These are phyloP conservation scores for Paraphaeosphaeria minitans DNA, from an alignment of 2,329 filamentous ascomycete species.

Conservation along the genomic window DNA sequence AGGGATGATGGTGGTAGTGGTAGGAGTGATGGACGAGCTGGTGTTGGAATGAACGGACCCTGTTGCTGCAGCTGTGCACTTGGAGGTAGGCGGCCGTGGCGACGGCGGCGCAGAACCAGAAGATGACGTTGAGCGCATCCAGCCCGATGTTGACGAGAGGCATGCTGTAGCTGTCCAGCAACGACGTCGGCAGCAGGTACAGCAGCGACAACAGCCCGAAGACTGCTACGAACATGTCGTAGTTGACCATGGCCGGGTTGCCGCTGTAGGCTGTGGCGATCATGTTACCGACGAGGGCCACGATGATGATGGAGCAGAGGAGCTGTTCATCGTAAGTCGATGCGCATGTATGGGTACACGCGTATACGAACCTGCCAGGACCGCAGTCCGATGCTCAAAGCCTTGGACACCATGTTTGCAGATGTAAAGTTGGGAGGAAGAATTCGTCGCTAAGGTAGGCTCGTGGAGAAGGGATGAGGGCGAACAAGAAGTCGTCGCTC, in stretches of 20 bases:
- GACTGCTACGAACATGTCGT: conserved; percentile 71
- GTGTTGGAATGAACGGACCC: conserved; percentile 48
- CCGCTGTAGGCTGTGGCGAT: conserved; percentile 59
- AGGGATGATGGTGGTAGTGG: background rate
- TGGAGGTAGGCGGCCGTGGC: conserved; percentile 72
- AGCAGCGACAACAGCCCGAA: conserved; percentile 69
- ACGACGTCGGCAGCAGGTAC: conserved; percentile 63
- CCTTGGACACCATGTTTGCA: conserved; percentile 47
- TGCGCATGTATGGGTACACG: background rate
- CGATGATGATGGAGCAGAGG: conserved; percentile 63
- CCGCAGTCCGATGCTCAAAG: conserved; percentile 49
- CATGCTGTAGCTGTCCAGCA: conserved; percentile 60
- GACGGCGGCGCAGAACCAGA: conserved; percentile 73
- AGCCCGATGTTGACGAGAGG: conserved; percentile 60
- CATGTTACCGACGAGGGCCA: conserved; percentile 67
- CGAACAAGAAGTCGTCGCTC: too few relatives aligned
- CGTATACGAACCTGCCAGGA: conserved; percentile 46
- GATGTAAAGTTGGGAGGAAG: background rate
- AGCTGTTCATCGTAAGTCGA: conserved; percentile 50
- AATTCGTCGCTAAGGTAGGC: background rate
- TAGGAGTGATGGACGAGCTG: background rate
- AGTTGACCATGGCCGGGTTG: conserved; percentile 62
- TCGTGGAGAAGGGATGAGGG: conserved; percentile 1
- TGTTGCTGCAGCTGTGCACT: conserved; percentile 70
- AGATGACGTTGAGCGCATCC: conserved; percentile 66